phyloP scores from a whole-genome alignment of 2,329 filamentous ascomycete genomes.

The Pseudocercospora crystallina region DNA sequence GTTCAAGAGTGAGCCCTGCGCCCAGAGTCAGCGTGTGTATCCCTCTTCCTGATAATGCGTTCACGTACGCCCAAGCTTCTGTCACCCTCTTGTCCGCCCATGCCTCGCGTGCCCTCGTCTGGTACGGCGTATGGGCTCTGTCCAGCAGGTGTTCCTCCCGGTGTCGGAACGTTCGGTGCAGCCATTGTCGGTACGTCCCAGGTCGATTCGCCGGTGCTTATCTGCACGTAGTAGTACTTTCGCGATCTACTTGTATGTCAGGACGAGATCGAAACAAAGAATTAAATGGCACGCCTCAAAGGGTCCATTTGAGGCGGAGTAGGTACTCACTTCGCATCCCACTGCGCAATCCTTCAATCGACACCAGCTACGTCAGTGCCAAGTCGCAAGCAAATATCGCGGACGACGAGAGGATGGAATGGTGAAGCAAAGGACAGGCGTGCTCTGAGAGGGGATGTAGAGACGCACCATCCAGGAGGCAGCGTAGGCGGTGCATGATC shows the following conservation, averaged over 20 bases:
- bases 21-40: conserved; percentile 15
- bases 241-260: conserved; percentile 34
- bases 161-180: conserved; percentile 40
- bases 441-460: conserved; percentile 16
- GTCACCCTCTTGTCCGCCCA: conserved; percentile 32
- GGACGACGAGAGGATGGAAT: conserved; percentile 11
- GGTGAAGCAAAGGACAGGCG: conserved; percentile 15
- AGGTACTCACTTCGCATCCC: conserved; percentile 40
- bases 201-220: conserved; percentile 42
- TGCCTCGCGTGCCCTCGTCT: conserved; percentile 26
- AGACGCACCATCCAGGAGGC: conserved; percentile 41
- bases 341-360: conserved; percentile 41
- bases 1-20: conserved; percentile 29
- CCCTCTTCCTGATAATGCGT: background rate
- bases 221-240: conserved; percentile 45
- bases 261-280: background rate
- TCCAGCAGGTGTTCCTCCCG: conserved; percentile 38
- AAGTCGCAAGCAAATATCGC: conserved; percentile 24
- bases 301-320: background rate
- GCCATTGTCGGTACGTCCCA: conserved; percentile 42
- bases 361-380: conserved; percentile 35
- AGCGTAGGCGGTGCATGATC: conserved; percentile 38
- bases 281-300: background rate
- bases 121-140: conserved; percentile 37
- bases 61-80: conserved; percentile 32